A percentile compares a stretch with the other conserved stretches of the same genome.
These are phyloP conservation scores for Prunus kanzakura DNA, from an alignment of 306 rosid genomes.

Conservation along the genomic window DNA sequence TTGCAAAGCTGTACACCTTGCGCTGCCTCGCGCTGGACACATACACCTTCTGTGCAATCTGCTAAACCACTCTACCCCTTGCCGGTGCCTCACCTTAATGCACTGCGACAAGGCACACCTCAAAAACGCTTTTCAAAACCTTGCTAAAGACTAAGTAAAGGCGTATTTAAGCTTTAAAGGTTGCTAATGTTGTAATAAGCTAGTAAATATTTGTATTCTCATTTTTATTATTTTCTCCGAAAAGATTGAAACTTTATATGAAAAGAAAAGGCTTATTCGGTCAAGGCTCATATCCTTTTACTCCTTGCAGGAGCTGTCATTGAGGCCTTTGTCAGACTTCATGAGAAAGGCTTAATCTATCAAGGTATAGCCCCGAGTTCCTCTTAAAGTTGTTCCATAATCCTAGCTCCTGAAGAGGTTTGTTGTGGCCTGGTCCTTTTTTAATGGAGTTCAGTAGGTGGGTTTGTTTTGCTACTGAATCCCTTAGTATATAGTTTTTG, in stretches of 20 bases:
- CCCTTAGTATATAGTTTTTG: neutral
- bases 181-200: neutral
- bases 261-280: neutral
- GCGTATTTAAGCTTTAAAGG: neutral
- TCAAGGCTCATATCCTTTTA: constrained; percentile 5
- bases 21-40: no score
- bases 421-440: constrained; percentile 1
- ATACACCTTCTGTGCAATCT: no score
- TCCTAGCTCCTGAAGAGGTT: neutral
- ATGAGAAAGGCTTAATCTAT: constrained; percentile 89
- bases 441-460: neutral
- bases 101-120: no score
- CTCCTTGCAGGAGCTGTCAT: constrained; percentile 80
- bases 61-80: no score
- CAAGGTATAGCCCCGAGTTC: constrained; percentile 60
- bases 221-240: neutral
- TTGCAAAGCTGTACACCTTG: no score
- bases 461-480: constrained; percentile 3
- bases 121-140: no score
- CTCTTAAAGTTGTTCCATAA: neutral
- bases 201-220: neutral
- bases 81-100: no score
- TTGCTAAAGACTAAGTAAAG: neutral
- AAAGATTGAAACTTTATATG: neutral
- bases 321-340: constrained; percentile 95